These are phyloP conservation scores for Saccharomyces mikatae DNA, from an alignment of 805 yeast genomes.

Conservation along the genomic window DNA sequence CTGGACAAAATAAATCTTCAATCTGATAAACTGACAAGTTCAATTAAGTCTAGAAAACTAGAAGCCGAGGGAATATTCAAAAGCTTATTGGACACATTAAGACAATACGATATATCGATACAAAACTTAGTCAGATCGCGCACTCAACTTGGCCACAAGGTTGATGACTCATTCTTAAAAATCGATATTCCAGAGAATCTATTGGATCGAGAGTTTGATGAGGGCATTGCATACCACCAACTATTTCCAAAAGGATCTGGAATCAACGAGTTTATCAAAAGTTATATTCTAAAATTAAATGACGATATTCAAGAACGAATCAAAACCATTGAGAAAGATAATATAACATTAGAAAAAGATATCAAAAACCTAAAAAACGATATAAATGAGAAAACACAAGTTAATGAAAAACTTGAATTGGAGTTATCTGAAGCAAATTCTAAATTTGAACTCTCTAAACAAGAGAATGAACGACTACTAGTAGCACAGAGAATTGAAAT, in stretches of 20 bases:
- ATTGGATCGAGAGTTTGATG: conserved; percentile 6
- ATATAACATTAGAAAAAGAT: conserved; percentile 40
- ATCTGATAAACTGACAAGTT: conserved; percentile 40
- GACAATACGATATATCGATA: conserved; percentile 51
- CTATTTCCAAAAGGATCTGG: neutral
- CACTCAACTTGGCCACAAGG: conserved; percentile 11
- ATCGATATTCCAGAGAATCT: conserved; percentile 25
- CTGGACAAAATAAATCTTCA: conserved; percentile 41
- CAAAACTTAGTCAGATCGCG: conserved; percentile 27
- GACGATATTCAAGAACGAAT: conserved; percentile 31
- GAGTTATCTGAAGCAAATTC: conserved; percentile 44
- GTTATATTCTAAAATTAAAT: conserved; percentile 26
- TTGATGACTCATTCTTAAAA: conserved; percentile 31
- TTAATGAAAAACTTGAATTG: conserved; percentile 49
- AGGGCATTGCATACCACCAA: neutral
- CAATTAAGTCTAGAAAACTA: conserved; percentile 41
- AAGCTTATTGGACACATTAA: conserved; percentile 43
- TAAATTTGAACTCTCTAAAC: conserved; percentile 47
- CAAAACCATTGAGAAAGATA: conserved; percentile 13
- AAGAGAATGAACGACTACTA: conserved; percentile 43
- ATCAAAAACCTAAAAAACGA: conserved; percentile 49
- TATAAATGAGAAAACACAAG: conserved; percentile 49
- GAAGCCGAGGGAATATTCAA: conserved; percentile 44
- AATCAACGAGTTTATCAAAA: conserved; percentile 24
- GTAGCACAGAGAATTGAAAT: conserved; percentile 49